Evolutionary conservation across 2,329 filamentous ascomycete genomes (phyloP).

Genomic region (Aureobasidium zeae): DNA sequence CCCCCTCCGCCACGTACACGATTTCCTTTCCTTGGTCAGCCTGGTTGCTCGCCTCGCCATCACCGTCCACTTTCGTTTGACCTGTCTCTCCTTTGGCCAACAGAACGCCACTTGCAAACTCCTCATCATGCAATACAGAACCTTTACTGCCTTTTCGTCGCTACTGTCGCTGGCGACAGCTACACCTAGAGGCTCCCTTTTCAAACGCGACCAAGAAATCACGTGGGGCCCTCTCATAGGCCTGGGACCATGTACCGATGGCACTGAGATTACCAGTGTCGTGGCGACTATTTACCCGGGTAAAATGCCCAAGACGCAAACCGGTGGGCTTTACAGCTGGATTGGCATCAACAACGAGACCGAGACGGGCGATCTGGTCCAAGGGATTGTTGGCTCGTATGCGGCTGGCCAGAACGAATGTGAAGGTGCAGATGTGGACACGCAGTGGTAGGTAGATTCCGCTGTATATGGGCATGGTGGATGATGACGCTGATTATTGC

Average conservation of each 20-base stretch:
- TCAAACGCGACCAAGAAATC: constrained; percentile 1
- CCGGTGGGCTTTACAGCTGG: constrained; percentile 23
- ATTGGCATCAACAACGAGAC: constrained; percentile 23
- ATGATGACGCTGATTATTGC: too few relatives aligned
- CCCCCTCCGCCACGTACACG: not conserved
- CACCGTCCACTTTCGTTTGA: not conserved
- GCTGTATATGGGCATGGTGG: too few relatives aligned
- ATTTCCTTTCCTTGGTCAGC: not conserved
- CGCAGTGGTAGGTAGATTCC: constrained; percentile 16
- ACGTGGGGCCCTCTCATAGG: constrained; percentile 22
- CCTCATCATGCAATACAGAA: constrained; percentile 7
- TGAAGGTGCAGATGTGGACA: constrained; percentile 19
- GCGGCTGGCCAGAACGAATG: constrained; percentile 22
- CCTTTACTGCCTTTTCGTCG: not conserved
- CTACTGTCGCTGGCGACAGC: constrained; percentile 10
- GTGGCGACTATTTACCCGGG: constrained; percentile 24
- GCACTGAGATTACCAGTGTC: constrained; percentile 20
- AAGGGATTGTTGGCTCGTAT: constrained; percentile 19
- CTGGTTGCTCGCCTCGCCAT: constrained; percentile 2
- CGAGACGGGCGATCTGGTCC: constrained; percentile 23
- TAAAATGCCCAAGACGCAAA: constrained; percentile 21
- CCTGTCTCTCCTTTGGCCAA: too few relatives aligned
- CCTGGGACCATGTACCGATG: constrained; percentile 20
- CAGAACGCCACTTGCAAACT: not conserved
- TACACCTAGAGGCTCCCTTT: not conserved